Evolutionary conservation across 2,329 filamentous ascomycete species (phyloP), one percentile per base, ranked within the genome.

Genomic region (Pseudogymnoascus sp.): DNA sequence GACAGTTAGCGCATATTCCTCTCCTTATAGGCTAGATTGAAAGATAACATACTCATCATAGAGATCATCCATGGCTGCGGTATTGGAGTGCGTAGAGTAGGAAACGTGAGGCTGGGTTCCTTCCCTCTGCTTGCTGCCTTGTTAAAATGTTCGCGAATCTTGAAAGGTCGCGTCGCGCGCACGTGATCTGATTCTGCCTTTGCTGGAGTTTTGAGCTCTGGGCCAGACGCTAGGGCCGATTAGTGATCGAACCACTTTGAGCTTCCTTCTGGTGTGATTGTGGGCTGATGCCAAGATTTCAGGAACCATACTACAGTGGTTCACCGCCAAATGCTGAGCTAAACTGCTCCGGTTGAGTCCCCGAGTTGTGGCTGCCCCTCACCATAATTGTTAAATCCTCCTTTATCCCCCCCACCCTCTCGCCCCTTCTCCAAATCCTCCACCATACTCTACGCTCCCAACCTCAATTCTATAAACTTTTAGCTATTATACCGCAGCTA

Each of bases 21-120:
- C 11, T 33, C 17, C 21, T 5, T 38, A 10, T 50, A 21, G 31
- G 6, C 28, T 21, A 28, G 23, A 62, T 66, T 69, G 26, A 17
- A 21, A 8, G 64, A 66, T 3, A 26, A 68, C 79, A 67, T 80
- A 96, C 91, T 97, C 93, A 79, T 97, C 93, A 76, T 97, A 97
- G 71, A 97, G 87, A 78, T 97, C 93, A 81, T 97, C 93, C 92
- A 96, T 95, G 71, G 71, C 78, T 66, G 62, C 61, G 61, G 40
- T 62, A 44, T 23, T 57, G 28, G 28, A 33, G n/a, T 57, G 50
- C 13, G 26, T 33, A 13, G 50, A 57, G 17, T 57, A 33, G 50
- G 50, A 57, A 57, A 57, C n/a, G 50, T 57, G 50, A 57, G 28
- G 50, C 50, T 57, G 50, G 50, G 28, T 57, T 57, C 50, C 50